These are phyloP conservation scores for Parachaetomium inaequale DNA, from an alignment of 495 filamentous ascomycete species.

Conservation along the genomic window DNA sequence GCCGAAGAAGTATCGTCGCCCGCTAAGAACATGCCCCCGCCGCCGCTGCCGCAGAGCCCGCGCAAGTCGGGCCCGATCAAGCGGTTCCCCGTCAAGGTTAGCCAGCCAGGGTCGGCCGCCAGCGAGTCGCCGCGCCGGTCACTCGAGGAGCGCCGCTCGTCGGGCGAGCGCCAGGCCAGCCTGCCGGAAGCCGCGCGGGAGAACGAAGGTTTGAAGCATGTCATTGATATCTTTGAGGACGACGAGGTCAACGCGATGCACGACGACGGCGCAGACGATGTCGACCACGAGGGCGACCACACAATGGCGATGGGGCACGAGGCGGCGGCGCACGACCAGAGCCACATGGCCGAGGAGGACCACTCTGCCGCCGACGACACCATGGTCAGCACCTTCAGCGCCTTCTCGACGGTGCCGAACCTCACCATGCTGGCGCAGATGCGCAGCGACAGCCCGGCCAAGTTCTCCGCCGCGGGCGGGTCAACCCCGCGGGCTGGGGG, in stretches of 20 bases:
- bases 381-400: constrained; percentile 64
- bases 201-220: constrained; percentile 41
- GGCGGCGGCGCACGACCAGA: constrained; percentile 8
- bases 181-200: constrained; percentile 43
- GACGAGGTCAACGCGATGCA: constrained; percentile 33
- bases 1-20: constrained; percentile 21
- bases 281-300: constrained; percentile 23
- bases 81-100: constrained; percentile 53
- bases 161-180: constrained; percentile 35
- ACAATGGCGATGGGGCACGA: constrained; percentile 21
- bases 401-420: constrained; percentile 82
- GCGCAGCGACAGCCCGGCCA: constrained; percentile 51
- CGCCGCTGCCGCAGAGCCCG: constrained; percentile 37
- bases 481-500: constrained; percentile 29
- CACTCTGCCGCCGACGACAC: constrained; percentile 65
- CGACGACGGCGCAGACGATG: constrained; percentile 2
- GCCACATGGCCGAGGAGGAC: constrained; percentile 19
- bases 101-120: constrained; percentile 26
- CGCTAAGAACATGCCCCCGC: constrained; percentile 28
- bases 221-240: constrained; percentile 54
- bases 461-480: constrained; percentile 32
- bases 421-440: constrained; percentile 80
- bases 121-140: constrained; percentile 22
- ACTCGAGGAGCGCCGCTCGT: constrained; percentile 20
- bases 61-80: constrained; percentile 49